A percentile compares a stretch with the other conserved stretches of the same genome.
These are phyloP conservation scores for Pseudozyma thailandica DNA, from an alignment of 1,284 basidiomycete species.

Conservation along the genomic window DNA sequence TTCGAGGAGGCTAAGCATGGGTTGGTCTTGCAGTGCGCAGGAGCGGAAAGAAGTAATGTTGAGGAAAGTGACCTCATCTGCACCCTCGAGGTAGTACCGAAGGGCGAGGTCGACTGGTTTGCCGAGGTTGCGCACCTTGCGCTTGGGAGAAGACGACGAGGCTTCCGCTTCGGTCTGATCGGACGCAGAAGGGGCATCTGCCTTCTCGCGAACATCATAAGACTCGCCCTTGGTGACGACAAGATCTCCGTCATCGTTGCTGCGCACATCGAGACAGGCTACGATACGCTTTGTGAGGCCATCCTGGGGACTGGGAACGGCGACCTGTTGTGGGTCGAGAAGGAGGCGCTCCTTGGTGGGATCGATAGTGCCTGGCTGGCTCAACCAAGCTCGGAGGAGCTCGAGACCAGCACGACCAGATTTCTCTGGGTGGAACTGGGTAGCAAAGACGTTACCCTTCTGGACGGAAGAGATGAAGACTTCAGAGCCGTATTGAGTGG, in stretches of 20 bases:
- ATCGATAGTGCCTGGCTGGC: slow-evolving; percentile 68
- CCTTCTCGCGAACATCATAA: slow-evolving; percentile 90
- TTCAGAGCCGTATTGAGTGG: slow-evolving; percentile 92
- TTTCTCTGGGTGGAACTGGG: slow-evolving; percentile 99
- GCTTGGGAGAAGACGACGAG: slow-evolving; percentile 28
- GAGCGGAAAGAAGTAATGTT: slow-evolving; percentile 99
- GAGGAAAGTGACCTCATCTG: slow-evolving; percentile 95
- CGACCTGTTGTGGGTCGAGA: slow-evolving; percentile 48
- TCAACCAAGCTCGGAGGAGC: slow-evolving; percentile 85
- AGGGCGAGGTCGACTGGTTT: slow-evolving; percentile 93
- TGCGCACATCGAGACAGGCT: slow-evolving; percentile 96
- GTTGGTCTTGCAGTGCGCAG: slow-evolving; percentile 93
- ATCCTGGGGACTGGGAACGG: slow-evolving; percentile 67
- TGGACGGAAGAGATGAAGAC: slow-evolving; percentile 88
- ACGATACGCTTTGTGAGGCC: slow-evolving; percentile 87
- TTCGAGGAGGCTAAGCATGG: slow-evolving; percentile 95
- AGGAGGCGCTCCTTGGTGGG: slow-evolving; percentile 41
- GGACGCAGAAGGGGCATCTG: slow-evolving; percentile 14
- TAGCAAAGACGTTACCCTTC: slow-evolving; percentile 87
- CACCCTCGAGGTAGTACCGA: slow-evolving; percentile 87
- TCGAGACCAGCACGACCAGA: slow-evolving; percentile 89
- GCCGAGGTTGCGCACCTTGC: slow-evolving; percentile 94
- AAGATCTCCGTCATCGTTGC: slow-evolving; percentile 94
- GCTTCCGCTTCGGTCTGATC: slow-evolving; percentile 3
- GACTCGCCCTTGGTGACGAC: slow-evolving; percentile 99